A percentile compares a stretch with the other conserved stretches of the same genome.
phyloP scores from a whole-genome alignment of 371 early-diverging fungal genomes.

The Mortierella sp. region DNA sequence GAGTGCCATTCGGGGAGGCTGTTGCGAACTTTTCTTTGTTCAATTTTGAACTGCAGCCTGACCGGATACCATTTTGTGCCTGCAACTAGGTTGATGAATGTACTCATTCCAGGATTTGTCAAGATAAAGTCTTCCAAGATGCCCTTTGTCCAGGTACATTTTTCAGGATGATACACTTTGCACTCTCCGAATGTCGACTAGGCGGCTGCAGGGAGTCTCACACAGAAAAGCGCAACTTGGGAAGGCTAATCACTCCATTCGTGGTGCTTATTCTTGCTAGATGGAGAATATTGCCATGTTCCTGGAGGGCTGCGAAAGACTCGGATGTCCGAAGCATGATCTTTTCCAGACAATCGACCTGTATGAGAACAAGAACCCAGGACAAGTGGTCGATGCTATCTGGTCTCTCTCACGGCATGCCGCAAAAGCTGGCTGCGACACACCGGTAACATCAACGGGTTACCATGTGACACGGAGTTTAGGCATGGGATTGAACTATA shows the following conservation, averaged over 20 bases:
- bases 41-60: not conserved
- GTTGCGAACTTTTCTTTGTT: not conserved
- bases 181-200: not conserved
- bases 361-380: constrained; percentile 89
- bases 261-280: constrained; percentile 44
- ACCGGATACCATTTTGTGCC: not conserved
- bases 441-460: constrained; percentile 46
- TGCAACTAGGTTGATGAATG: constrained; percentile 66
- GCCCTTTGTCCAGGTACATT: constrained; percentile 84
- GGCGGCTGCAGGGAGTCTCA: no score
- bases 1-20: not conserved
- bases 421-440: constrained; percentile 73
- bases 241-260: not conserved
- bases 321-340: constrained; percentile 88
- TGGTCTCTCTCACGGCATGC: constrained; percentile 89
- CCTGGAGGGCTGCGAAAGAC: constrained; percentile 72
- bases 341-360: constrained; percentile 95
- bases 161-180: not conserved
- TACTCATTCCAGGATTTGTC: constrained; percentile 67
- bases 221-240: not conserved
- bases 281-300: constrained; percentile 93
- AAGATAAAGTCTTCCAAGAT: constrained; percentile 78
- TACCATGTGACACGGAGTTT: not conserved
- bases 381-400: constrained; percentile 84
- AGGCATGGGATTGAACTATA: not conserved